Conservation (phyloP, 768 basidiomycete genomes). For the Imleria badia region DNA sequence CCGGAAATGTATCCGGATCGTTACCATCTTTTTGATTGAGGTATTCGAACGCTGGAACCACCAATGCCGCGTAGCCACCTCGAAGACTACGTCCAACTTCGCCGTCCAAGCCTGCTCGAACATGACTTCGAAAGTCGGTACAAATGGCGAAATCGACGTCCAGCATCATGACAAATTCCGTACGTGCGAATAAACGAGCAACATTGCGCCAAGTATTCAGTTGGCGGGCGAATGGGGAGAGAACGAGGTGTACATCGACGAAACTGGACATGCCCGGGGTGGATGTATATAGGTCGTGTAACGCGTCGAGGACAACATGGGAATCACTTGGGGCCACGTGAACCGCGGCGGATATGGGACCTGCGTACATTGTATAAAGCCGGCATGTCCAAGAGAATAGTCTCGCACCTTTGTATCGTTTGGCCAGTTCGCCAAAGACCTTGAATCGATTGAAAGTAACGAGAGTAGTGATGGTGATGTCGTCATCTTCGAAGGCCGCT, state of each 20-base stretch:
- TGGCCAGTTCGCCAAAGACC: constrained; percentile 68
- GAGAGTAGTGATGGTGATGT: constrained; percentile 83
- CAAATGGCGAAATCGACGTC: constrained; percentile 88
- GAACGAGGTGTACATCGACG: constrained; percentile 85
- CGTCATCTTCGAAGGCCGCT: constrained; percentile 53
- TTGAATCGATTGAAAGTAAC: constrained; percentile 78
- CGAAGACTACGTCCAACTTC: constrained; percentile 44
- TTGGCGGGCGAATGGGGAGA: constrained; percentile 78
- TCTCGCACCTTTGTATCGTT: constrained; percentile 68
- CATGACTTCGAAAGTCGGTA: constrained; percentile 68
- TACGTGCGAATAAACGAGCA: constrained; percentile 80
- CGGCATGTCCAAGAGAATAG: neutral
- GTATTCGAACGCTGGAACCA: constrained; percentile 86
- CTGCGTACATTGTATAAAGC: constrained; percentile 35
- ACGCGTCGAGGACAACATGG: constrained; percentile 53
- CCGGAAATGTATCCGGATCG: constrained; percentile 60
- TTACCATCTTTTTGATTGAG: constrained; percentile 61
- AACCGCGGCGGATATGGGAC: constrained; percentile 82
- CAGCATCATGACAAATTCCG: constrained; percentile 86
- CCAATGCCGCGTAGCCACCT: constrained; percentile 67
- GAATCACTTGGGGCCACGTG: constrained; percentile 53
- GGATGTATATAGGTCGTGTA: constrained; percentile 67
- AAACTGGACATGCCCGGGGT: constrained; percentile 62
- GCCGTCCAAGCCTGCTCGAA: constrained; percentile 41
- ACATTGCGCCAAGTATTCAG: constrained; percentile 91